Conservation (phyloP, 2,329 filamentous ascomycete genomes). For the Colletotrichum australisinense region DNA sequence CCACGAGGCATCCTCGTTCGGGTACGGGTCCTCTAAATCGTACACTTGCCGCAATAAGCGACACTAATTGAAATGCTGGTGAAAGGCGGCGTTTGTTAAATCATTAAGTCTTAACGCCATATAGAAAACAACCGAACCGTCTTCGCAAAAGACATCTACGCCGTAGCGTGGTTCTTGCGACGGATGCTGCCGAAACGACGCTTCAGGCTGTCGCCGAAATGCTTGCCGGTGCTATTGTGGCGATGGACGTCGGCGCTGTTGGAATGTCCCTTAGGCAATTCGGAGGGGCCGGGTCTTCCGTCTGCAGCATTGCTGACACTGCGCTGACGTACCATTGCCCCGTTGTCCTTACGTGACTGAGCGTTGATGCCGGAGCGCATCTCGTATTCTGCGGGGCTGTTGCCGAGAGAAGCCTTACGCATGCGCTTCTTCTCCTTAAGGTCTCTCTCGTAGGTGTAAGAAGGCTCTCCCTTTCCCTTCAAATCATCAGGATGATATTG, state of each 20-base stretch:
- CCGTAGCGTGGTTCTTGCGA: slow-evolving; percentile 50
- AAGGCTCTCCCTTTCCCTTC: slow-evolving; percentile 86
- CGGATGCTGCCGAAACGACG: slow-evolving; percentile 65
- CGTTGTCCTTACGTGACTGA: slow-evolving; percentile 39
- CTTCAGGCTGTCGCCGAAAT: slow-evolving; percentile 63
- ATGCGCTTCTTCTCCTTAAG: slow-evolving; percentile 67
- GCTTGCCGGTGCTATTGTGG: slow-evolving; percentile 55
- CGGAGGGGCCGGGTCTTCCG: slow-evolving; percentile 38
- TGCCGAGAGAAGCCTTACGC: slow-evolving; percentile 40
- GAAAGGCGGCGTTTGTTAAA: neutral
- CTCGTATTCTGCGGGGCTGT: slow-evolving; percentile 57
- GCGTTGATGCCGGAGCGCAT: slow-evolving; percentile 53
- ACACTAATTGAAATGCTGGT: neutral
- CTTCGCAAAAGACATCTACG: neutral
- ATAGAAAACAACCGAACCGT: neutral
- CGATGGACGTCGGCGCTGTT: slow-evolving; percentile 46
- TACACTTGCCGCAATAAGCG: neutral
- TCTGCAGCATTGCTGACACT: slow-evolving; percentile 55
- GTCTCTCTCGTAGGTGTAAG: slow-evolving; percentile 76
- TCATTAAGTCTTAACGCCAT: slow-evolving; percentile 1
- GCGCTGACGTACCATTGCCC: slow-evolving; percentile 50
- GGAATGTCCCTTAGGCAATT: slow-evolving; percentile 37
- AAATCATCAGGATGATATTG: slow-evolving; percentile 80
- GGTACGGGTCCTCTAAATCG: neutral
- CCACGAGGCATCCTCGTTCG: neutral